These are phyloP conservation scores for Aspergillus pseudotamarii DNA, from an alignment of 2,329 filamentous ascomycete genomes.

Conservation along the genomic window DNA sequence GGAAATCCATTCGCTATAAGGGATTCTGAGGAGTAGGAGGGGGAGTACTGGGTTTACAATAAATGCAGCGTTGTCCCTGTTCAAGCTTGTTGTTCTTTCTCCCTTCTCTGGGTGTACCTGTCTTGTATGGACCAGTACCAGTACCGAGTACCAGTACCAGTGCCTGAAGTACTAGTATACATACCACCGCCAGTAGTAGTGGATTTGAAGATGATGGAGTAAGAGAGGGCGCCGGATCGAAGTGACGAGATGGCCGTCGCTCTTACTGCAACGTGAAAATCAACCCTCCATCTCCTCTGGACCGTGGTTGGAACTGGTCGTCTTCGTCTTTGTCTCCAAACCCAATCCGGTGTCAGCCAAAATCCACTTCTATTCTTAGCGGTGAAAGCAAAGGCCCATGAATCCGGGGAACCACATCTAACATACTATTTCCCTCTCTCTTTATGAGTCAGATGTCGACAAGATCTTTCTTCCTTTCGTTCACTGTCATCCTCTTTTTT, in stretches of 20 bases:
- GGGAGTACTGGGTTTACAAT: conserved; percentile 5
- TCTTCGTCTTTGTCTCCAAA: not conserved
- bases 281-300: not conserved
- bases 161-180: not conserved
- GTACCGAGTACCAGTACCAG: not conserved
- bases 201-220: not conserved
- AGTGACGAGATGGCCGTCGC: not conserved
- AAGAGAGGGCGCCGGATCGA: not conserved
- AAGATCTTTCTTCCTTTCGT: not conserved
- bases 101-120: not conserved
- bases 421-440: not conserved
- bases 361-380: conserved; percentile 8
- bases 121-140: not conserved
- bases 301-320: not conserved
- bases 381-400: not conserved
- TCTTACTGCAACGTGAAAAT: not conserved
- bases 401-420: not conserved
- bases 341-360: not conserved
- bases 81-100: not conserved
- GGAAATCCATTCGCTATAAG: not conserved
- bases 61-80: conserved; percentile 5
- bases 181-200: not conserved
- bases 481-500: not conserved
- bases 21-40: not conserved
- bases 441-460: not conserved